These are phyloP conservation scores for Lentinula detonsa DNA, from an alignment of 768 basidiomycete species.

Conservation along the genomic window DNA sequence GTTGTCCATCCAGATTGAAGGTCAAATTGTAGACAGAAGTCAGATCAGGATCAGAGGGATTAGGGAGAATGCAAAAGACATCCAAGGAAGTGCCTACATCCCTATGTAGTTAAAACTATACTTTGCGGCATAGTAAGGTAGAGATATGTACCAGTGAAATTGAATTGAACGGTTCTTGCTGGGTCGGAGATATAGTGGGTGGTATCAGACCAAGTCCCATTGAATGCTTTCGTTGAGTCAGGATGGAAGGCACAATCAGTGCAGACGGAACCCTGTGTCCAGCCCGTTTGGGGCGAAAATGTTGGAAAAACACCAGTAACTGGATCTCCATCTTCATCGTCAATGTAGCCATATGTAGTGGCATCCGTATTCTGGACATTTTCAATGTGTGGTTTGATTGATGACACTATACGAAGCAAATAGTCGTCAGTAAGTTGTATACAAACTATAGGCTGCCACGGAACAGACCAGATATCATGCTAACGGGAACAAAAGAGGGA, in stretches of 20 bases:
- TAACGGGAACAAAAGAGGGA: no score
- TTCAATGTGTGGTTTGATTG: neutral
- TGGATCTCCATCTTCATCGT: neutral
- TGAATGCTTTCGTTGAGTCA: neutral
- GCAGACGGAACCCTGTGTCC: neutral
- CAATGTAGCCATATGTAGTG: neutral
- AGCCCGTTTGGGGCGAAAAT: neutral
- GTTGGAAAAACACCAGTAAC: neutral
- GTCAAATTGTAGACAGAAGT: conserved; percentile 1
- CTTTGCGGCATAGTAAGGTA: neutral
- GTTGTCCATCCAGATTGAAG: neutral
- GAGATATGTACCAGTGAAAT: neutral
- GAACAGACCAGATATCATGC: no score
- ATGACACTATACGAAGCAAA: neutral
- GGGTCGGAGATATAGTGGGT: neutral
- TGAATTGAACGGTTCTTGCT: neutral
- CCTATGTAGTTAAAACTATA: neutral
- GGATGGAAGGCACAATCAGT: neutral
- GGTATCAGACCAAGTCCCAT: neutral
- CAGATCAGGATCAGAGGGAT: neutral
- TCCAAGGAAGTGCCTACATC: conserved; percentile 1
- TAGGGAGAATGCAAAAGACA: conserved; percentile 6
- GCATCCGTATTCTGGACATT: neutral
- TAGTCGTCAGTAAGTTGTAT: neutral
- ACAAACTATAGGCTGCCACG: neutral